phyloP scores from a whole-genome alignment of 1,284 basidiomycete genomes.

The Phaffia rhodozyma region DNA sequence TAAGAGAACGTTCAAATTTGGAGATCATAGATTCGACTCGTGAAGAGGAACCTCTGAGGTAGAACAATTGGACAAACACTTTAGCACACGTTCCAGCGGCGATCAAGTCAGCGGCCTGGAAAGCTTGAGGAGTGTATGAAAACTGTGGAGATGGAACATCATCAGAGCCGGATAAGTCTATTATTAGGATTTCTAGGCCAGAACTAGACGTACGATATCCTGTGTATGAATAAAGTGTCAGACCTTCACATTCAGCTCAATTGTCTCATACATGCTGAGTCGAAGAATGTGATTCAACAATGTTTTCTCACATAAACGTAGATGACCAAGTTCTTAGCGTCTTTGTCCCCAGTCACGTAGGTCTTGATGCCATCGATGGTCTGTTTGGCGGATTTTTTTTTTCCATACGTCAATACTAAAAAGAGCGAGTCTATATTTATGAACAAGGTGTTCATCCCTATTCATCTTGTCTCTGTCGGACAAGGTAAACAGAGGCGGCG shows the following conservation, averaged over 20 bases:
- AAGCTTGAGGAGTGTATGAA: constrained; percentile 39
- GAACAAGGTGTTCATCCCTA: background rate
- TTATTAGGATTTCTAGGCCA: too few relatives aligned
- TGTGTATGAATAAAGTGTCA: too few relatives aligned
- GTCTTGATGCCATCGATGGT: constrained; percentile 35
- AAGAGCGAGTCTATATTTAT: background rate
- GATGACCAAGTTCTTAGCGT: constrained; percentile 14
- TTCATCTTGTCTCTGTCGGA: background rate
- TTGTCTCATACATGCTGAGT: too few relatives aligned
- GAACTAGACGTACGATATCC: too few relatives aligned
- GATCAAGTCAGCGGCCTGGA: constrained; percentile 32
- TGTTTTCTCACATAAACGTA: background rate
- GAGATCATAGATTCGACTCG: background rate
- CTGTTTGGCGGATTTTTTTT: constrained; percentile 18
- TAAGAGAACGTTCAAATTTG: background rate
- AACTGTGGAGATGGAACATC: constrained; percentile 29
- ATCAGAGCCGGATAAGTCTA: background rate
- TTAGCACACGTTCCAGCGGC: constrained; percentile 3
- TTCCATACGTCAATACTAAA: background rate
- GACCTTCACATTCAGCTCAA: too few relatives aligned
- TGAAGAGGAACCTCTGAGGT: background rate
- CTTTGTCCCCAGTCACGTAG: constrained; percentile 27
- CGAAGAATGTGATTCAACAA: too few relatives aligned
- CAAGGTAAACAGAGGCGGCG: constrained; percentile 16
- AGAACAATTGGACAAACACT: background rate